Percentiles rank a stretch among this genome's conserved stretches.
Conservation (phyloP, 164 flowering plant genomes). For the Akebia trifoliata region DNA sequence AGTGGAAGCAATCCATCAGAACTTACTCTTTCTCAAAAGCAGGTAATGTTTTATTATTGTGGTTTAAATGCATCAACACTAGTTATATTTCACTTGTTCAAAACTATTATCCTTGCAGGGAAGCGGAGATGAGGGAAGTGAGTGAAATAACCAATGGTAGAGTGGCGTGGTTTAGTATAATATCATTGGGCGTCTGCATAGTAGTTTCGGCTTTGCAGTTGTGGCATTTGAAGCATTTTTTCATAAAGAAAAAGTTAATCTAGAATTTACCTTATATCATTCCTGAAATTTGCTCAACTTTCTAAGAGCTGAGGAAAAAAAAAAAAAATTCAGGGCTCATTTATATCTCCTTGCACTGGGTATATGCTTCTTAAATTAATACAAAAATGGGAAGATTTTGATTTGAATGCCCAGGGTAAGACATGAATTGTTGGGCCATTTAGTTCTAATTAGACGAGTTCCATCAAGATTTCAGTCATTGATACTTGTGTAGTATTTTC, state of each 20-base stretch:
- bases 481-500: no score
- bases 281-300: background rate
- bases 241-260: constrained; percentile 89
- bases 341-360: constrained; percentile 2
- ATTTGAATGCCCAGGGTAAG: background rate
- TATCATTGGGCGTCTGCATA: constrained; percentile 86
- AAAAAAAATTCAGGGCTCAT: constrained; percentile 4
- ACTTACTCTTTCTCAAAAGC: constrained; percentile 62
- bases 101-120: constrained; percentile 28
- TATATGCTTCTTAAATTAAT: background rate
- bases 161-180: constrained; percentile 75
- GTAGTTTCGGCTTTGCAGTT: constrained; percentile 57
- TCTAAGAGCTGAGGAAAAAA: background rate
- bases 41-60: constrained; percentile 37
- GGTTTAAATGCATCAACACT: background rate
- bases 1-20: constrained; percentile 86
- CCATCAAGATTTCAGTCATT: no score
- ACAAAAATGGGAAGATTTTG: background rate
- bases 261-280: constrained; percentile 21
- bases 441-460: no score
- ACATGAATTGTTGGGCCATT: no score
- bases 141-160: constrained; percentile 73
- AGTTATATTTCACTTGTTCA: background rate
- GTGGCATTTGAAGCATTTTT: constrained; percentile 74
- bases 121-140: constrained; percentile 71